phyloP scores from a whole-genome alignment of 179 eudicot species.

The Drosera spatulata region DNA sequence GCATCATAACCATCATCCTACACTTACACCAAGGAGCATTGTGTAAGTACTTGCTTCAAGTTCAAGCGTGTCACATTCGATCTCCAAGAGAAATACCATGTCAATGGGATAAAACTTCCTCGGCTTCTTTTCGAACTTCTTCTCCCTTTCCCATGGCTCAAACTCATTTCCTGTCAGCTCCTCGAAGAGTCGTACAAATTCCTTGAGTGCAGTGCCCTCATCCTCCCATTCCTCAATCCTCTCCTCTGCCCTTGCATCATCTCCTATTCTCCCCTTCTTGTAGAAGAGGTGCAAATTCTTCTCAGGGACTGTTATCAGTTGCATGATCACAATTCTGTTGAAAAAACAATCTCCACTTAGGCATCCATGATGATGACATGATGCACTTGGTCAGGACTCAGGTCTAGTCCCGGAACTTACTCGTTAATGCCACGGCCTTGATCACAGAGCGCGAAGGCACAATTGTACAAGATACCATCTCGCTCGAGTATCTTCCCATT shows the following conservation, averaged over 20 bases:
- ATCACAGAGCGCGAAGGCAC: constrained; percentile 55
- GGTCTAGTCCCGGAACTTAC: constrained; percentile 15
- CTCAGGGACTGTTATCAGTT: constrained; percentile 54
- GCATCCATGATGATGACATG: neutral
- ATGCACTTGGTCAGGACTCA: neutral
- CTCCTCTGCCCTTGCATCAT: constrained; percentile 50
- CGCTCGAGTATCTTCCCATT: constrained; percentile 56
- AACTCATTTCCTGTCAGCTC: constrained; percentile 72
- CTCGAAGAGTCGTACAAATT: constrained; percentile 60
- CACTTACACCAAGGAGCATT: neutral
- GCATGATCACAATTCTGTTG: constrained; percentile 50
- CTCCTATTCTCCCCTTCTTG: constrained; percentile 62
- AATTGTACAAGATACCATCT: constrained; percentile 67
- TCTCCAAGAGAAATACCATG: constrained; percentile 26
- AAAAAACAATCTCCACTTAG: neutral
- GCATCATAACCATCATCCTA: constrained; percentile 78
- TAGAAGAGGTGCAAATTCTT: constrained; percentile 49
- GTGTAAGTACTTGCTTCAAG: neutral
- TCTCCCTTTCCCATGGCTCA: constrained; percentile 77
- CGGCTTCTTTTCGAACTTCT: constrained; percentile 57
- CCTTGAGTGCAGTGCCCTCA: constrained; percentile 36
- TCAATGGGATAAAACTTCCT: constrained; percentile 59
- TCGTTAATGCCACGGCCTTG: constrained; percentile 44
- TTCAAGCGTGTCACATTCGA: too few relatives aligned
- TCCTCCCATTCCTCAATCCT: constrained; percentile 54